A percentile compares a stretch with the other conserved stretches of the same genome.
phyloP scores from a whole-genome alignment of 495 filamentous ascomycete species.

The Tuber umbilicatum region DNA sequence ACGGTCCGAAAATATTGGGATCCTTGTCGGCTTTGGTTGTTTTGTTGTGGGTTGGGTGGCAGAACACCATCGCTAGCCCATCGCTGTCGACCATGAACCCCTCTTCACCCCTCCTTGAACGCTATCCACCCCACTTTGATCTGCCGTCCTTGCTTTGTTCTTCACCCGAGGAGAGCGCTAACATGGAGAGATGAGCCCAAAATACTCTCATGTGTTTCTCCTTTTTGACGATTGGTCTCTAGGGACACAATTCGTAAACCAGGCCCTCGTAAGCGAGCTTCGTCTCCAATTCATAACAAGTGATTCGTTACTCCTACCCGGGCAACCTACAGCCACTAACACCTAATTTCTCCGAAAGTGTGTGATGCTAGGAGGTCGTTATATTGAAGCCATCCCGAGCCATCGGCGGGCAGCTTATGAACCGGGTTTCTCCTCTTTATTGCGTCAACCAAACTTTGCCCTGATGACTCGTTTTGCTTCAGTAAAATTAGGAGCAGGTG shows the following conservation, averaged over 20 bases:
- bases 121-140: neutral
- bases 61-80: neutral
- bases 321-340: neutral
- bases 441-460: neutral
- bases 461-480: neutral
- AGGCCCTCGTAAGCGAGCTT: neutral
- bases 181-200: neutral
- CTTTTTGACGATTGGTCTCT: neutral
- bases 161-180: neutral
- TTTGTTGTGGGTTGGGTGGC: neutral
- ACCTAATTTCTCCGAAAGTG: neutral
- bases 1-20: slow-evolving; percentile 4
- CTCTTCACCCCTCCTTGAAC: neutral
- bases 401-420: neutral
- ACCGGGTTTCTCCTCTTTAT: neutral
- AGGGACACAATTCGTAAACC: neutral
- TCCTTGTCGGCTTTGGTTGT: neutral
- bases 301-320: neutral
- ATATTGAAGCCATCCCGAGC: neutral
- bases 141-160: neutral
- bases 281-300: neutral
- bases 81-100: neutral
- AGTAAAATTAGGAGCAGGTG: neutral
- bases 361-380: neutral
- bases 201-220: neutral